Evolutionary conservation across 2,329 filamentous ascomycete genomes (phyloP).

Genomic region (Fusarium kyushuense): DNA sequence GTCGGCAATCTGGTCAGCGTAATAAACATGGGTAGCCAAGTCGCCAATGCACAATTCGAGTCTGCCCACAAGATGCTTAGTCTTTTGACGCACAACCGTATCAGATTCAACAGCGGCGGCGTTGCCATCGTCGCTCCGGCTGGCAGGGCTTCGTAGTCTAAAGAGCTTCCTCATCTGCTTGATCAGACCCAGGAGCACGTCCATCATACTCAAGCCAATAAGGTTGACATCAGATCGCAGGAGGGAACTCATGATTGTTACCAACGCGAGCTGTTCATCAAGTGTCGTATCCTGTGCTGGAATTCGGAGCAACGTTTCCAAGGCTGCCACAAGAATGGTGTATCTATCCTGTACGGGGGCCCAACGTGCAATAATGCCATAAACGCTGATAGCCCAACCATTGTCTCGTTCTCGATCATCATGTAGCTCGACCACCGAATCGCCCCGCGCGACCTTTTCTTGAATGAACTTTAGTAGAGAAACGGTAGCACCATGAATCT

Average conservation of each 20-base stretch:
- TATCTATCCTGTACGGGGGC: constrained; percentile 95
- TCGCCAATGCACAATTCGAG: constrained; percentile 89
- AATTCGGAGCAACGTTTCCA: constrained; percentile 79
- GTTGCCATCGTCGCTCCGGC: constrained; percentile 51
- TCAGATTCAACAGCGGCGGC: constrained; percentile 51
- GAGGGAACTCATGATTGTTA: constrained; percentile 83
- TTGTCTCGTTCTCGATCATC: constrained; percentile 59
- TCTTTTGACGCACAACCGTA: constrained; percentile 57
- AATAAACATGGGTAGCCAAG: constrained; percentile 94
- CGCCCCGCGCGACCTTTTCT: constrained; percentile 65
- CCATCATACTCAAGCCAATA: constrained; percentile 96
- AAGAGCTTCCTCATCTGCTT: constrained; percentile 84
- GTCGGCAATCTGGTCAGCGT: constrained; percentile 94
- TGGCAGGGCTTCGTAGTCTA: constrained; percentile 65
- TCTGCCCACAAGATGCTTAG: constrained; percentile 74
- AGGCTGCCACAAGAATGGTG: constrained; percentile 83
- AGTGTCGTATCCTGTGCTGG: constrained; percentile 78
- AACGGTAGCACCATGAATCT: constrained; percentile 81
- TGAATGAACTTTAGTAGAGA: constrained; percentile 81
- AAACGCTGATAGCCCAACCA: constrained; percentile 86
- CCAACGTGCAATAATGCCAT: constrained; percentile 85
- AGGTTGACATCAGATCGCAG: constrained; percentile 91
- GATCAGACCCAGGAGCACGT: constrained; percentile 86
- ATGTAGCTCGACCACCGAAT: constrained; percentile 65
- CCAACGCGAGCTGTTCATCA: constrained; percentile 78